Base-by-base conservation (phyloP, 176 grass and related monocot species). In the Musa beccarii region DNA sequence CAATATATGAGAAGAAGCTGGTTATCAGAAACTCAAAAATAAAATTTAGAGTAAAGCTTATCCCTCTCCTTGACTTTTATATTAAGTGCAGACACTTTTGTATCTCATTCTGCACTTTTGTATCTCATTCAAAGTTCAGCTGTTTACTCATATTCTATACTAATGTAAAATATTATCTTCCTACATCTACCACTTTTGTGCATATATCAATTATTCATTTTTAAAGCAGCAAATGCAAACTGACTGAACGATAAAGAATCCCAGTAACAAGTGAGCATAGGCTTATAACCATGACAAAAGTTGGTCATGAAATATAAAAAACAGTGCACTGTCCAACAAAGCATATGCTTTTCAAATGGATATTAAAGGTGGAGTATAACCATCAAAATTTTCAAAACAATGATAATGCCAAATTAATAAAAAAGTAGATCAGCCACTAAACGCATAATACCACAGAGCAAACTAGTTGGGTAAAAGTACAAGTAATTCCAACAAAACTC, bases 51-150 rank as follows among this genome's bases (percentile, higher is more conserved):
- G 34, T 43, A 43, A 43, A 43, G 34, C 34, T 43, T 43, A 43
- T 43, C 34, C 34, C 34, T 43, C 4, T 43, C 5, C 34, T 43
- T 43, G 34, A 43, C 34, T 17, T 61, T 61, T 61, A 15, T 61
- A 61, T 61, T 6, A 43, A n/a, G 63, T 26, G 20, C 12, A 10
- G 9, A 26, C 2, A 25, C 21, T 12, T 26, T 0, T 24, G 22
- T 66, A 28, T 66, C 63, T 65, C 63, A 26, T 66, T 26, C 63
- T n/a, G n/a, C 2, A 25, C 21, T 12, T 26, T 0, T 24, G 22
- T 66, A 28, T 66, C 63, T 65, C 63, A 26, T 66, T 26, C 63
- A 65, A 24, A 65, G 62, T 65, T 65, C 21, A 65, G 62, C 26
- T 25, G 9, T 25, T 12, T 43, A 43, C 34, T 43, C 34, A 43